phyloP scores from a whole-genome alignment of 2,329 filamentous ascomycete species.

The Didymella pinodella region DNA sequence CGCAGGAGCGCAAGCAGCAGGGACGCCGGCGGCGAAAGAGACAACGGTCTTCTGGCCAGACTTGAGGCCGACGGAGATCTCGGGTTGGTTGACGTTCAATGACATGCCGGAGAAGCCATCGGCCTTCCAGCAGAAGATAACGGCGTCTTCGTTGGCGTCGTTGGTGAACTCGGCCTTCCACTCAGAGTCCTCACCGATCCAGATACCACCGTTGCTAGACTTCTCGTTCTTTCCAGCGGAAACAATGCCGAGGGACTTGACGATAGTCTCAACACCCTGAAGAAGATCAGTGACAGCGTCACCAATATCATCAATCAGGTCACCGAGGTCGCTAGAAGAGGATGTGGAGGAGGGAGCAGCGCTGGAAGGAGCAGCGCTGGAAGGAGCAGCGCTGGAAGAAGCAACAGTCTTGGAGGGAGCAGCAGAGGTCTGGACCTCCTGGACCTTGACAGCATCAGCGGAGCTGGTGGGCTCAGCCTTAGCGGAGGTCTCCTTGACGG shows the following conservation, averaged over 20 bases:
- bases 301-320: conserved; percentile 16
- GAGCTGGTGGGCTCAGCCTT: conserved; percentile 18
- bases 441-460: conserved; percentile 9
- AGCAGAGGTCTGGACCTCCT: conserved; percentile 22
- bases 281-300: conserved; percentile 29
- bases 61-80: conserved; percentile 53
- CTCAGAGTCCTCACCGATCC: conserved; percentile 46
- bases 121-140: conserved; percentile 50
- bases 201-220: conserved; percentile 42
- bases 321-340: conserved; percentile 11
- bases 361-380: conserved; percentile 2
- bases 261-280: conserved; percentile 32
- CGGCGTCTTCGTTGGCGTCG: conserved; percentile 39
- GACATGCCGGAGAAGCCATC: conserved; percentile 47
- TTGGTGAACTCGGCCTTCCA: conserved; percentile 51
- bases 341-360: conserved; percentile 4
- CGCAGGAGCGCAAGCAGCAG: conserved; percentile 54
- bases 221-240: conserved; percentile 41
- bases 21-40: conserved; percentile 49
- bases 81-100: conserved; percentile 46
- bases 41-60: conserved; percentile 48
- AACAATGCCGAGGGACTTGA: conserved; percentile 32
- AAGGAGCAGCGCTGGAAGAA: conserved; percentile 3
- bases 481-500: conserved; percentile 17
- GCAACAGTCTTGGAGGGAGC: conserved; percentile 5